phyloP scores from a whole-genome alignment of 2,329 filamentous ascomycete genomes.

The Colletotrichum nymphaeae region DNA sequence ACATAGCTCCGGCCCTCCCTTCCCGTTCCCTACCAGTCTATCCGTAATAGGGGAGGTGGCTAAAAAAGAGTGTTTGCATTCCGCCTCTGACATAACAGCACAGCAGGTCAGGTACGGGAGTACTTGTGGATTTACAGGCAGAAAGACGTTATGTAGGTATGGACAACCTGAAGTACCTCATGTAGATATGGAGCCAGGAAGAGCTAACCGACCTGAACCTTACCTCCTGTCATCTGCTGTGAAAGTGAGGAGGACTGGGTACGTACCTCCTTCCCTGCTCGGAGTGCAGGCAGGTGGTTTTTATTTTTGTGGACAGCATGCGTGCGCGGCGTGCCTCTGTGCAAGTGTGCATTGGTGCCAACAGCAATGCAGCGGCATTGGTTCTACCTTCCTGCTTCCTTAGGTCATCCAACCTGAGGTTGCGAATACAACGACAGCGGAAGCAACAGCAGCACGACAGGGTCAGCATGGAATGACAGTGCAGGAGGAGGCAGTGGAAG shows the following conservation, averaged over 20 bases:
- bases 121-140: neutral
- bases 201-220: neutral
- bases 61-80: neutral
- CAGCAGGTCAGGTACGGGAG: no score
- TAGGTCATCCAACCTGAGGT: no score
- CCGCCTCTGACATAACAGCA: neutral
- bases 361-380: neutral
- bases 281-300: neutral
- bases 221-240: neutral
- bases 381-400: no score
- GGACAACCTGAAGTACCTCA: no score
- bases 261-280: slow-evolving; percentile 18
- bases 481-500: neutral
- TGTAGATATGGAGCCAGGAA: neutral
- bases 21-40: slow-evolving; percentile 11
- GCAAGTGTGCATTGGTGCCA: slow-evolving; percentile 2
- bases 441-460: neutral
- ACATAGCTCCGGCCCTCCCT: slow-evolving; percentile 22
- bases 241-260: neutral
- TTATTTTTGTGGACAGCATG: neutral
- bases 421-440: neutral
- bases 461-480: neutral
- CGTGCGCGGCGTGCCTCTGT: neutral
- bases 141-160: neutral
- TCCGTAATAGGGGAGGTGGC: neutral